Evolutionary conservation across 2,329 filamentous ascomycete species (phyloP), one percentile per base, ranked within the genome.

Genomic region (Pyricularia sp.): DNA sequence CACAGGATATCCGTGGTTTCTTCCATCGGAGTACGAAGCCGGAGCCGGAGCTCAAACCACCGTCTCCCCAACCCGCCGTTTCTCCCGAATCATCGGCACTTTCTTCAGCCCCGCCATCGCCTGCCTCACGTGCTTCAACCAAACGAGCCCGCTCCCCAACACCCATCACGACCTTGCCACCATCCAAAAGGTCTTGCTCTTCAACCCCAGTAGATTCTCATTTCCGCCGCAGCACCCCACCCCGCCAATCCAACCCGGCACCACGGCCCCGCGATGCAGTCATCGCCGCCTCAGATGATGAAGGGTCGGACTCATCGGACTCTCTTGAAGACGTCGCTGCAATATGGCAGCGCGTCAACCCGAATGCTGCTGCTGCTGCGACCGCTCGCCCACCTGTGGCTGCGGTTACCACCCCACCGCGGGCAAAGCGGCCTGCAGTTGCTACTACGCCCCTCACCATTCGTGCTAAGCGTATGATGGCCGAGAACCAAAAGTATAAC

Each of bases 211-310:
- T 49, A 49, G 40, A n/a, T 19, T 49, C 40, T n/a, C 16, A 49
- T 49, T n/a, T 49, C 19, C 19, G 40, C 40, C 19, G 40, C 40
- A 70, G 59, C 67, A 68, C 66, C 26, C 67, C 68, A 62, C 67
- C 68, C 53, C 67, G 71, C 4, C 65, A 68, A 35, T 71, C 63
- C 61, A 69, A 59, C 71, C 70, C 63, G 53, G 68, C 66, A 67
- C 62, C 65, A 9, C 68, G 75, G 62, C 76, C 79, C 66, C 78
- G 84, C 72, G 78, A 84, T 69, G 75, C 84, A 13, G 77, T 88
- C 65, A 88, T 93, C 55, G 81, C 81, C 60, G 87, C 84, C 64
- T 92, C 90, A 0, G 90, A 93, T n/a, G 82, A 82, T 22, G 82
- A 81, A 22, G 83, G 84, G 30, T 82, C 81, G 12, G 40, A 30